Evolutionary conservation across 352 stramenopile species (phyloP), one percentile per base, ranked within the genome.

Genomic region (Phytophthora citricola): DNA sequence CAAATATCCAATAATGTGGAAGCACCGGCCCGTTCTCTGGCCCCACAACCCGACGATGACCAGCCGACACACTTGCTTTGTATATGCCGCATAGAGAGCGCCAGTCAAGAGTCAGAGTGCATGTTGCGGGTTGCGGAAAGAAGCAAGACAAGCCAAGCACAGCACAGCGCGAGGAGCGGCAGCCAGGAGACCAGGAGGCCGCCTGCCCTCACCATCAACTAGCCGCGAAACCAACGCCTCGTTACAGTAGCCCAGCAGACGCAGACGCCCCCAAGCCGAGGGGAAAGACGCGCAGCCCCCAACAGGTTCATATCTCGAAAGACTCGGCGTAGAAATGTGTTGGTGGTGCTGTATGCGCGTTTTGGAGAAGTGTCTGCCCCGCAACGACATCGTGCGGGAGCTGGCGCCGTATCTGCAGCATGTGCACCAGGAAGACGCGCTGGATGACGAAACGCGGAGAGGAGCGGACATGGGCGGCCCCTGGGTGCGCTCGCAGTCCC

Each of bases 261-360:
- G 41, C 11, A 31, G 41, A 34, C 29, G 29, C 15, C 36, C 36
- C 15, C 36, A 43, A 10, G 5, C 12, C 12, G 2, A 41, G 11
- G 36, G 36, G 36, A 17, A 17, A 41, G 15, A 43, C 12, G 11
- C 36, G 36, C 36, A 43, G 36, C 8, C 8, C 31, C 8, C 1
- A 34, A 34, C 31, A 43, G 36, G 36, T 43, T 43, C 14, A 20
- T 43, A n/a, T 4, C 31, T 34, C 31, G 31, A 34, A 34, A 51
- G 22, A 34, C 26, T 7, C 4, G 14, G n/a, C 22, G 8, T 17
- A 29, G 12, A 39, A 11, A 61, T 93, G 75, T 94, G 88, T 64
- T 95, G 88, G 88, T 93, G 87, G 86, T 95, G 88, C 69, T 95
- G 88, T 58, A 95, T 95, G 84, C 88, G 86, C 62, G 79, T 93